phyloP scores from a whole-genome alignment of 805 yeast species.

The Candida oleophila region DNA sequence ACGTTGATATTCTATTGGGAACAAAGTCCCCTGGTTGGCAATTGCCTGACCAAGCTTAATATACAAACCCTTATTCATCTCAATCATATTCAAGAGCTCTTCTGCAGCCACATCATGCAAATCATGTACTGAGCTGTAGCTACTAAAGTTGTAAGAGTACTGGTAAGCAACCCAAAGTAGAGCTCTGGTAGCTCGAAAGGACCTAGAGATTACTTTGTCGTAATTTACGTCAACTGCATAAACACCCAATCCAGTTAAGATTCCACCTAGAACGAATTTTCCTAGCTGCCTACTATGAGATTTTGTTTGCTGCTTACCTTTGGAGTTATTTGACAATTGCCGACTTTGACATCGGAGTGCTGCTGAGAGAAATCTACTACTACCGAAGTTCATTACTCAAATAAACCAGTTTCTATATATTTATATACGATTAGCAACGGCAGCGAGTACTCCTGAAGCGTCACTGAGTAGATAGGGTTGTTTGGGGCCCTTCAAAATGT shows the following conservation, averaged over 20 bases:
- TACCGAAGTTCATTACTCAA: neutral
- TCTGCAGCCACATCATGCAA: slow-evolving; percentile 61
- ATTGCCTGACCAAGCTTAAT: slow-evolving; percentile 78
- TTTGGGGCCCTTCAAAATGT: no score
- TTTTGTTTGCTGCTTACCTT: neutral
- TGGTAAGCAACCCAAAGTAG: slow-evolving; percentile 55
- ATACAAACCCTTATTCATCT: slow-evolving; percentile 48
- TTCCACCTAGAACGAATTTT: neutral
- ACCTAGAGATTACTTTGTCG: slow-evolving; percentile 32
- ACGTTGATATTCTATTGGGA: slow-evolving; percentile 63
- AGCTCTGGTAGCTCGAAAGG: slow-evolving; percentile 48
- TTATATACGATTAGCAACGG: no score
- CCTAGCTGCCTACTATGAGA: neutral
- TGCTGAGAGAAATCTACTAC: neutral
- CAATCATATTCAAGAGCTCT: slow-evolving; percentile 25
- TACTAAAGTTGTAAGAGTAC: slow-evolving; percentile 47
- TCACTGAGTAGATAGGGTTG: no score
- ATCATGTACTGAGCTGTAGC: slow-evolving; percentile 39
- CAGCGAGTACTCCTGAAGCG: no score
- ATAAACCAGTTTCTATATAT: no score
- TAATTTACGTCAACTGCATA: slow-evolving; percentile 1
- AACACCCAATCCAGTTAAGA: neutral
- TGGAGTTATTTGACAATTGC: neutral
- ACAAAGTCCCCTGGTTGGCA: slow-evolving; percentile 69
- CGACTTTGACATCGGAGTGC: neutral